Evolutionary conservation across 306 rosid species (phyloP), one percentile per base, ranked within the genome.

Genomic region (Cucumis sativus): DNA sequence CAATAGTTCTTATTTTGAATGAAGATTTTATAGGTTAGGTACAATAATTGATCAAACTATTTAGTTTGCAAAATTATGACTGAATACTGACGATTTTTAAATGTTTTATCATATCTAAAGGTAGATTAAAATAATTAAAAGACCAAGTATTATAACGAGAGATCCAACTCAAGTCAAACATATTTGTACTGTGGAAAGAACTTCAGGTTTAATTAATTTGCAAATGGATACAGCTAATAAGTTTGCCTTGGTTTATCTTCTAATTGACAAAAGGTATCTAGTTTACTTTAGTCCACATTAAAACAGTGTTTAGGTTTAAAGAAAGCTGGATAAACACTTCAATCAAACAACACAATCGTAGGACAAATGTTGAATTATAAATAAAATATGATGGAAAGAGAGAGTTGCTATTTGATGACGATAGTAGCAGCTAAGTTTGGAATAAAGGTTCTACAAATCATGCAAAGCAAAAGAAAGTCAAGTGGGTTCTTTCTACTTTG

Each of bases 401-500:
- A 21, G 39, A 16, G 52, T 72, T 14, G 17, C 16, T 49, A 25
- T 71, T 65, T 51, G 43, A 72, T 72, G 61, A 72, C 16, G 9
- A 8, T 51, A 33, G 75, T 15, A 72, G 61, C 17, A 9, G 43
- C 76, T 71, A 47, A 49, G 60, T 15, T 49, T 72, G 60, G 43
- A 51, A 51, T 25, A 47, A 72, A 72, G 43, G 76, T 40, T 40
- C 21, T 33, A 21, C 20, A 67, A 41, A 67, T 67, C 74, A 60
- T 63, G 43, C 21, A 63, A 33, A 33, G 45, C 10, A 28, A 72
- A 72, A 51, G 28, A 8, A 23, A 49, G 76, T 72, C 25, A 2
- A 72, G 74, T 47, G 76, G 76, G 30, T 47, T 54, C 52, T 72
- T 40, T 28, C 74, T 25, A 25, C 76, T 71, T 71, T 71, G 49